A percentile compares a stretch with the other conserved stretches of the same genome.
These are phyloP conservation scores for Aurantiochytrium sp. DNA, from an alignment of 108 stramenopile genomes.

Conservation along the genomic window DNA sequence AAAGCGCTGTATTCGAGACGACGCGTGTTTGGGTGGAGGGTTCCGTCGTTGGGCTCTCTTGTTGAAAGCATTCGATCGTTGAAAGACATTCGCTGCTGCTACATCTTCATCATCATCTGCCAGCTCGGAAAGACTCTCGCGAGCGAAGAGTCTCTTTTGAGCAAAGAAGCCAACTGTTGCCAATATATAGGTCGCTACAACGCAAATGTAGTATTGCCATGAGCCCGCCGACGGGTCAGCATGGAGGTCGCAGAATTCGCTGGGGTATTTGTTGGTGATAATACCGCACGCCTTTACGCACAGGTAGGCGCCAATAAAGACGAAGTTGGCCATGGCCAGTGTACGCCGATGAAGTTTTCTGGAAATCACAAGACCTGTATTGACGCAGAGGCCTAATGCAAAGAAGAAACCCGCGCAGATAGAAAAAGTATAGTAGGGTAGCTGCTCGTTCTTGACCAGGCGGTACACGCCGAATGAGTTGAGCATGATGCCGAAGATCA, in stretches of 20 bases:
- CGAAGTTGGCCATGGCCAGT: neutral
- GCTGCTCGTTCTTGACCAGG: neutral
- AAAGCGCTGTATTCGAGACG: too few species aligned
- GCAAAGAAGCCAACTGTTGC: neutral
- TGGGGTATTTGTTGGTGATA: neutral
- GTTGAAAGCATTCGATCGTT: too few species aligned
- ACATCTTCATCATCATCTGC: neutral
- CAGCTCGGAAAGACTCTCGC: too few species aligned
- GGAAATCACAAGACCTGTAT: neutral
- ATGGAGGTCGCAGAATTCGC: neutral
- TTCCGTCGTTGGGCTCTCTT: too few species aligned
- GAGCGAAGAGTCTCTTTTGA: neutral
- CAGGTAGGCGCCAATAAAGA: neutral
- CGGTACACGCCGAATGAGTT: neutral
- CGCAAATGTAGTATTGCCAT: neutral
- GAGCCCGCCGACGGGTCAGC: neutral
- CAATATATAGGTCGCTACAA: neutral
- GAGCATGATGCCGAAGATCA: constrained; percentile 5
- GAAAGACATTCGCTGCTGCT: neutral
- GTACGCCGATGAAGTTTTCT: neutral
- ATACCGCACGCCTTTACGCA: neutral
- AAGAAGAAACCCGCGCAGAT: neutral
- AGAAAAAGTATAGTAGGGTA: neutral
- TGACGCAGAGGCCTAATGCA: neutral
- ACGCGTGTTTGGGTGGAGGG: too few species aligned